These are phyloP conservation scores for Tulasnella sp. DNA, from an alignment of 768 basidiomycete genomes.

Conservation along the genomic window DNA sequence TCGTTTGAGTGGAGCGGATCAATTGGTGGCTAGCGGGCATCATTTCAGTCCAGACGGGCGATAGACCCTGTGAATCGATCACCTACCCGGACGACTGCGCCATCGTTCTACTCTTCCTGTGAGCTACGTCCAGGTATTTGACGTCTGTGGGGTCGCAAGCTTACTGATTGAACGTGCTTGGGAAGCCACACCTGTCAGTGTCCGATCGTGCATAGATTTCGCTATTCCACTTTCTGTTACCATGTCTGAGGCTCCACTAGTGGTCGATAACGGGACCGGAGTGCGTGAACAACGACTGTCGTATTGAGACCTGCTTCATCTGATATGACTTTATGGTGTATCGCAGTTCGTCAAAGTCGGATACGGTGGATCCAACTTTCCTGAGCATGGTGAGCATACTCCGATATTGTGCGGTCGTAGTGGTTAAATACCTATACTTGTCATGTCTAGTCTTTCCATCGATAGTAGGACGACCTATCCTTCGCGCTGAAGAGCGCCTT, in stretches of 20 bases:
- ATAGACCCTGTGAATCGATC: too few species aligned
- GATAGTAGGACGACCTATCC: slow-evolving; percentile 90
- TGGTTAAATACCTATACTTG: background rate
- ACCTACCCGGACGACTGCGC: too few species aligned
- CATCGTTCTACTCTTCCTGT: too few species aligned
- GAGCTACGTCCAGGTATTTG: background rate
- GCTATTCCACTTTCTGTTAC: background rate
- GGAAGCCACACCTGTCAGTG: background rate
- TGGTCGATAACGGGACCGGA: slow-evolving; percentile 84
- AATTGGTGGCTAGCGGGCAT: too few species aligned
- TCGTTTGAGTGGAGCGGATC: too few species aligned
- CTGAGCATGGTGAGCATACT: slow-evolving; percentile 65
- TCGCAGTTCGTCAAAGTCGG: slow-evolving; percentile 87
- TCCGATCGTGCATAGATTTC: background rate
- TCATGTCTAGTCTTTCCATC: slow-evolving; percentile 75
- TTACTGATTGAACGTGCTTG: background rate
- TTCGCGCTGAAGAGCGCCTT: slow-evolving; percentile 93
- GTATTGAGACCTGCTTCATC: too few species aligned
- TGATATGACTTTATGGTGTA: background rate
- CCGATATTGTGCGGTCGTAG: background rate
- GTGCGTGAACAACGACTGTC: slow-evolving; percentile 37
- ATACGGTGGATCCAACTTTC: slow-evolving; percentile 89
- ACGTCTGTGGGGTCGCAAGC: background rate
- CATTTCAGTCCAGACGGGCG: too few species aligned
- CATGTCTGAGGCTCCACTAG: slow-evolving; percentile 38